phyloP scores from a whole-genome alignment of 371 early-diverging fungal genomes.

The Chytridium lagenaria region DNA sequence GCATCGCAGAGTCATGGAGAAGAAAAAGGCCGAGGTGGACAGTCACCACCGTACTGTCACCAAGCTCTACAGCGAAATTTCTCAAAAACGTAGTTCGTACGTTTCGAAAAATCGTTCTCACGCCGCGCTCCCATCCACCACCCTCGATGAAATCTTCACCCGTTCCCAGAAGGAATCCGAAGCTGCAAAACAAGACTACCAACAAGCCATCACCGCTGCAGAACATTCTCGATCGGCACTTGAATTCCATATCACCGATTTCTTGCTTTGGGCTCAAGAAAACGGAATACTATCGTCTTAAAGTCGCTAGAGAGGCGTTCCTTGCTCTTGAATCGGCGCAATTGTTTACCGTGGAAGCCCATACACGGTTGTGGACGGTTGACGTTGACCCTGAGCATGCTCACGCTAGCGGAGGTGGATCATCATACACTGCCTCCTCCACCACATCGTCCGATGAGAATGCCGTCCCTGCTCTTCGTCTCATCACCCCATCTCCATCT shows the following conservation, averaged over 20 bases:
- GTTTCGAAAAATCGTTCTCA: slow-evolving; percentile 15
- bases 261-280: slow-evolving; percentile 31
- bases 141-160: slow-evolving; percentile 12
- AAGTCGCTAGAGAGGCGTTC: slow-evolving; percentile 28
- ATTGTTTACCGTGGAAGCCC: slow-evolving; percentile 25
- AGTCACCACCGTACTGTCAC: slow-evolving; percentile 17
- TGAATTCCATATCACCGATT: slow-evolving; percentile 40
- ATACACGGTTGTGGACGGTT: slow-evolving; percentile 21
- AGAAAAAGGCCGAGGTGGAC: slow-evolving; percentile 35
- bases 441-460: not conserved
- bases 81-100: slow-evolving; percentile 19
- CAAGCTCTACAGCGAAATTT: slow-evolving; percentile 29
- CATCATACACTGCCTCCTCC: slow-evolving; percentile 7
- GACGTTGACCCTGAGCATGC: slow-evolving; percentile 10
- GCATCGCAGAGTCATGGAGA: slow-evolving; percentile 23
- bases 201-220: slow-evolving; percentile 25
- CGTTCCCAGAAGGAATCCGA: slow-evolving; percentile 18
- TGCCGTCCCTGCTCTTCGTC: slow-evolving; percentile 7
- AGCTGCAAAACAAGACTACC: slow-evolving; percentile 26
- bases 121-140: slow-evolving; percentile 8
- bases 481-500: slow-evolving; percentile 23
- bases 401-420: not conserved
- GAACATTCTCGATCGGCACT: slow-evolving; percentile 36
- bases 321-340: slow-evolving; percentile 35
- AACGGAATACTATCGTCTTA: slow-evolving; percentile 31